These are phyloP conservation scores for Aspergillus mulundensis DNA, from an alignment of 495 filamentous ascomycete genomes.

Conservation along the genomic window DNA sequence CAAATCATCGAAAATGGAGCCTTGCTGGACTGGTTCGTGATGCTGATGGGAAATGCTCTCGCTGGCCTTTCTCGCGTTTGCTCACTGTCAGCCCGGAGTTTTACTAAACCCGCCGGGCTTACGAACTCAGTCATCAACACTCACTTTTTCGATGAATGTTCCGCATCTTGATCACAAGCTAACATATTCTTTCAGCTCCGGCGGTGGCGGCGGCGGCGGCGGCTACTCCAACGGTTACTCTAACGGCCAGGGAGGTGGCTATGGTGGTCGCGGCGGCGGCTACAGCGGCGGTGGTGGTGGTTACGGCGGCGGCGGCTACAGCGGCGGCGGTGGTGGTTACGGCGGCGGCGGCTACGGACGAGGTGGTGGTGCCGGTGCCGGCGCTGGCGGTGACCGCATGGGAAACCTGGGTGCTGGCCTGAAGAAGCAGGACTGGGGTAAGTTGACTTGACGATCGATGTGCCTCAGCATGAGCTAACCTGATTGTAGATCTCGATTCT, in stretches of 20 bases:
- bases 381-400: conserved; percentile 85
- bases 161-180: neutral
- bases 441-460: conserved; percentile 33
- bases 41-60: neutral
- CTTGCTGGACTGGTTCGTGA: neutral
- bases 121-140: neutral
- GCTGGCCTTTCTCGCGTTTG: neutral
- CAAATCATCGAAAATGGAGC: neutral
- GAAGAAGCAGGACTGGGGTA: conserved; percentile 84
- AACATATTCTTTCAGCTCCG: conserved; percentile 29
- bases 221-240: conserved; percentile 52
- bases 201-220: conserved; percentile 40
- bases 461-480: too few species aligned
- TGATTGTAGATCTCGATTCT: conserved; percentile 59
- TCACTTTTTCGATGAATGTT: neutral
- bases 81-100: neutral
- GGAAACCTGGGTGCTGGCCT: conserved; percentile 80
- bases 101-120: neutral
- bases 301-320: conserved; percentile 49
- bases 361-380: conserved; percentile 47
- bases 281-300: conserved; percentile 40
- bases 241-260: conserved; percentile 19
- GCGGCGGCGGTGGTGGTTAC: conserved; percentile 24
- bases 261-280: conserved; percentile 23
- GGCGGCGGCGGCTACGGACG: conserved; percentile 49